A percentile compares a stretch with the other conserved stretches of the same genome.
phyloP scores from a whole-genome alignment of 2,329 filamentous ascomycete genomes.

The Fusarium torulosum region DNA sequence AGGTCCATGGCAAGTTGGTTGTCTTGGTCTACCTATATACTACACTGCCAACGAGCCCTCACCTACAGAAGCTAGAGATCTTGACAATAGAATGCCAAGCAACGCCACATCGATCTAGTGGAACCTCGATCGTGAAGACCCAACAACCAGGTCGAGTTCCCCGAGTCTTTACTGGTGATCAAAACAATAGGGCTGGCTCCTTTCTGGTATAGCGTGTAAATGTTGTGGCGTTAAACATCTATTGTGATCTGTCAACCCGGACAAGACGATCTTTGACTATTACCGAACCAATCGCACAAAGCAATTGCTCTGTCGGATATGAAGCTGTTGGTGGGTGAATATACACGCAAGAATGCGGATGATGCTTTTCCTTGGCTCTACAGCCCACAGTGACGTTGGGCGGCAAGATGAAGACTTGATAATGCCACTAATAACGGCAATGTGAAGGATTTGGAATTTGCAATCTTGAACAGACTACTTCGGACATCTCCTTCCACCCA shows the following conservation, averaged over 20 bases:
- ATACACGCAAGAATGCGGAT: too few species aligned
- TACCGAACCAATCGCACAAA: not conserved
- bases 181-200: not conserved
- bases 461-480: too few species aligned
- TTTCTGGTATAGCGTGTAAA: not conserved
- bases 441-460: too few species aligned
- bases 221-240: not conserved
- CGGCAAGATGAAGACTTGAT: too few species aligned
- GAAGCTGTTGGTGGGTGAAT: too few species aligned
- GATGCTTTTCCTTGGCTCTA: too few species aligned
- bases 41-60: not conserved
- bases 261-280: not conserved
- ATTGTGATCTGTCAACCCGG: not conserved
- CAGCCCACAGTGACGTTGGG: too few species aligned
- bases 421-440: too few species aligned
- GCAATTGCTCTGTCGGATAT: too few species aligned
- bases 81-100: not conserved
- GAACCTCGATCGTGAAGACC: not conserved
- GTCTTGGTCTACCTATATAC: not conserved
- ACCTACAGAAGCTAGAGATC: not conserved
- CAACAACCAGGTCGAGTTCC: not conserved
- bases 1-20: not conserved
- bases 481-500: too few species aligned
- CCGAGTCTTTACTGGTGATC: not conserved
- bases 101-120: not conserved